Conservation (phyloP, 2,329 filamentous ascomycete genomes). For the Alternaria atra region DNA sequence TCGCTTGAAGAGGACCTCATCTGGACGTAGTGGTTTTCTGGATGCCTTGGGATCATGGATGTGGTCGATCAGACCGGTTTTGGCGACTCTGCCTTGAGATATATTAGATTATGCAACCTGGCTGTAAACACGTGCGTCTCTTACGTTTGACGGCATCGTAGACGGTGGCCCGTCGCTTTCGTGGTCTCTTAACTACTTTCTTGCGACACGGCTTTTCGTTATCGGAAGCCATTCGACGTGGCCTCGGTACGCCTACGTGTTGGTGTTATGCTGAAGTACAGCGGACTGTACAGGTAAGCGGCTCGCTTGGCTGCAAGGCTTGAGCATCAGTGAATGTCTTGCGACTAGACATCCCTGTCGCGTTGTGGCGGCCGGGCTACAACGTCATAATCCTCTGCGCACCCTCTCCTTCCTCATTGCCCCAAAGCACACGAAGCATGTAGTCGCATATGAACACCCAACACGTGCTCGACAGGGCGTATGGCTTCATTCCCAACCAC, state of each 20-base stretch:
- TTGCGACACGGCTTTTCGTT: background rate
- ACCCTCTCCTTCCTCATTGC: conserved; percentile 1
- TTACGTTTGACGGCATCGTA: conserved; percentile 78
- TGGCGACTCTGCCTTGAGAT: conserved; percentile 23
- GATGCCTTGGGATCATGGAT: conserved; percentile 51
- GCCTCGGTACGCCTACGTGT: conserved; percentile 12
- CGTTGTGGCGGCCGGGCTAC: conserved; percentile 4
- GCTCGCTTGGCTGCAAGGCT: conserved; percentile 6
- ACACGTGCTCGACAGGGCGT: conserved; percentile 77
- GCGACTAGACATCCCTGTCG: conserved; percentile 10
- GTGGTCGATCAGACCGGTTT: conserved; percentile 53
- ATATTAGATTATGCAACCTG: background rate
- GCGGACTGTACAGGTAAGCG: background rate
- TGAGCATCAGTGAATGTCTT: conserved; percentile 14
- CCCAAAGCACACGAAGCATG: conserved; percentile 41
- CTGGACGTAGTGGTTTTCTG: conserved; percentile 64
- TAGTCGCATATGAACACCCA: conserved; percentile 54
- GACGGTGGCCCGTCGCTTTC: conserved; percentile 62
- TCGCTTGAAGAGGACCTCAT: conserved; percentile 75
- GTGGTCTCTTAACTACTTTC: background rate
- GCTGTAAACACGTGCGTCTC: background rate
- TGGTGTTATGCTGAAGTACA: background rate
- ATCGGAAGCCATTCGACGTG: background rate
- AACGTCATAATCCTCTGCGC: conserved; percentile 27
- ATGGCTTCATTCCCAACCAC: conserved; percentile 68